Conservation (phyloP, 805 yeast species). For the Brettanomyces nanus region DNA sequence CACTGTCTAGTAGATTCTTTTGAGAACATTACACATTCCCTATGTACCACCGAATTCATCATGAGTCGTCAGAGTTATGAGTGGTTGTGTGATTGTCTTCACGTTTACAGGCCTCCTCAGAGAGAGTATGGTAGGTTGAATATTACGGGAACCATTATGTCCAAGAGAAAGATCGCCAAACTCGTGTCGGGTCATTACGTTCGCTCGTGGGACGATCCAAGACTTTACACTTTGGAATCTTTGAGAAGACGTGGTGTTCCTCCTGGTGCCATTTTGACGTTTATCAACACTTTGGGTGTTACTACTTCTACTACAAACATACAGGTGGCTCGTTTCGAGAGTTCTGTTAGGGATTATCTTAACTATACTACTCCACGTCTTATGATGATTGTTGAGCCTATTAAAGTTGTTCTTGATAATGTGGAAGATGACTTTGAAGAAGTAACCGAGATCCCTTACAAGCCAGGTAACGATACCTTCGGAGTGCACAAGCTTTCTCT, state of each 20-base stretch:
- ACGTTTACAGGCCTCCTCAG: slow-evolving; percentile 96
- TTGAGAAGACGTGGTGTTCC: slow-evolving; percentile 97
- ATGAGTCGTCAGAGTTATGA: slow-evolving; percentile 92
- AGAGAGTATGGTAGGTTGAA: slow-evolving; percentile 97
- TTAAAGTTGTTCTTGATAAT: slow-evolving; percentile 76
- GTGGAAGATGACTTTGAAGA: slow-evolving; percentile 68
- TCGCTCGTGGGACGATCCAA: slow-evolving; percentile 98
- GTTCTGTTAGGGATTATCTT: slow-evolving; percentile 76
- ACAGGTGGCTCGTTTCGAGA: slow-evolving; percentile 83
- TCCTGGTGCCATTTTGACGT: slow-evolving; percentile 92
- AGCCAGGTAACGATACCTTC: slow-evolving; percentile 72
- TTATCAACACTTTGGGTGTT: slow-evolving; percentile 92
- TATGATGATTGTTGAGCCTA: slow-evolving; percentile 86
- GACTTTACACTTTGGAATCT: slow-evolving; percentile 90
- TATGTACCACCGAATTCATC: slow-evolving; percentile 93
- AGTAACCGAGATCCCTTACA: slow-evolving; percentile 71
- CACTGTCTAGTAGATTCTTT: slow-evolving; percentile 98
- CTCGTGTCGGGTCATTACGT: slow-evolving; percentile 75
- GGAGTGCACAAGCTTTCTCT: slow-evolving; percentile 73
- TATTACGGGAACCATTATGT: slow-evolving; percentile 87
- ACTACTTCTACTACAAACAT: slow-evolving; percentile 90
- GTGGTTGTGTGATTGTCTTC: slow-evolving; percentile 94
- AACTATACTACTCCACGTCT: slow-evolving; percentile 91
- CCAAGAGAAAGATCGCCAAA: slow-evolving; percentile 93
- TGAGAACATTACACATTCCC: slow-evolving; percentile 91